A percentile compares a stretch with the other conserved stretches of the same genome.
phyloP scores from a whole-genome alignment of 2,329 filamentous ascomycete species.

The Paradendryphiella salina region DNA sequence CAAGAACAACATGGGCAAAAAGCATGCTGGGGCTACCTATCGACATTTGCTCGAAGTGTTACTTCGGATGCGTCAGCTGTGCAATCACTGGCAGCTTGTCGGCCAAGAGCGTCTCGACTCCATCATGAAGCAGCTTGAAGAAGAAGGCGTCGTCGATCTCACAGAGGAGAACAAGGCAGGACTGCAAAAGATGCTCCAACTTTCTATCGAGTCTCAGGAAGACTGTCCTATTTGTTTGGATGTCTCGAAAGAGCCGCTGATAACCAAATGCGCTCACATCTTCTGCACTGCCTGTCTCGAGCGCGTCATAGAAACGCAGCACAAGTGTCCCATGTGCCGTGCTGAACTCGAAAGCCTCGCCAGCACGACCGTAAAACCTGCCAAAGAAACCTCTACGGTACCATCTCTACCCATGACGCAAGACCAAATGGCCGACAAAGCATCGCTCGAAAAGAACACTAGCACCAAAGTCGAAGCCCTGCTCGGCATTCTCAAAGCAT shows the following conservation, averaged over 20 bases:
- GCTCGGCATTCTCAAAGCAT: conserved; percentile 72
- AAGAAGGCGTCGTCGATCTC: conserved; percentile 67
- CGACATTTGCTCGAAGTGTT: conserved; percentile 78
- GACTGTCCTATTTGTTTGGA: conserved; percentile 84
- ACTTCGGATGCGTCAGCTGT: conserved; percentile 80
- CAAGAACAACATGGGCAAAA: conserved; percentile 51
- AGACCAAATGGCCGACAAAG: conserved; percentile 56
- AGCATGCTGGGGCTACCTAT: conserved; percentile 57
- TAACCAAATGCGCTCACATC: conserved; percentile 81
- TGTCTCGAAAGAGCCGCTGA: conserved; percentile 69
- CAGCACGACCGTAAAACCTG: conserved; percentile 66
- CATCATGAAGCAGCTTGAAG: conserved; percentile 70
- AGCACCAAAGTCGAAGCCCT: conserved; percentile 84
- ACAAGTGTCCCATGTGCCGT: conserved; percentile 84
- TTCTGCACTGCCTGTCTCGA: conserved; percentile 77
- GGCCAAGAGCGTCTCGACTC: conserved; percentile 69
- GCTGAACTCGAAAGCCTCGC: conserved; percentile 58
- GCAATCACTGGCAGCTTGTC: conserved; percentile 86
- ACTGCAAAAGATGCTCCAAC: conserved; percentile 73
- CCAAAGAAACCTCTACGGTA: conserved; percentile 53
- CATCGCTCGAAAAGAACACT: conserved; percentile 54
- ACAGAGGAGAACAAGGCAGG: conserved; percentile 72
- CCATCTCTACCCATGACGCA: conserved; percentile 23
- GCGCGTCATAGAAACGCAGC: conserved; percentile 71
- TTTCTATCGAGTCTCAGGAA: conserved; percentile 78